A percentile compares a stretch with the other conserved stretches of the same genome.
These are phyloP conservation scores for Citrullus amarus DNA, from an alignment of 306 rosid species.

Conservation along the genomic window DNA sequence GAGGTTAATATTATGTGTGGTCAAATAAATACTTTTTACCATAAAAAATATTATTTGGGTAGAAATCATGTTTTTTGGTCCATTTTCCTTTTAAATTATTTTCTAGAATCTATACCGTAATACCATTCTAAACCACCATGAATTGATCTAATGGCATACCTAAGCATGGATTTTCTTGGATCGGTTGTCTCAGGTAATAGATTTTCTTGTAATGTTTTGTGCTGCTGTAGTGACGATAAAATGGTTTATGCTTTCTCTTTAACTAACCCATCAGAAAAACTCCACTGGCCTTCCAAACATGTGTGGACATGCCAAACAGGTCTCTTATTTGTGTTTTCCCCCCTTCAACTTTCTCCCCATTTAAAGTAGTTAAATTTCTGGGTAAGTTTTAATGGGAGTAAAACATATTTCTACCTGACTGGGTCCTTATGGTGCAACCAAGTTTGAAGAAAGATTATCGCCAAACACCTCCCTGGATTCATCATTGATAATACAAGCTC, in stretches of 20 bases:
- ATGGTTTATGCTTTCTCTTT: background rate
- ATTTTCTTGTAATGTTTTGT: background rate
- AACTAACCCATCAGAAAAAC: background rate
- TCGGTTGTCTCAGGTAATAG: background rate
- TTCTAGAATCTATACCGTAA: background rate
- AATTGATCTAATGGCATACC: background rate
- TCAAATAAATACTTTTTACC: conserved; percentile 1
- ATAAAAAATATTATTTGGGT: background rate
- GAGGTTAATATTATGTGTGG: conserved; percentile 34
- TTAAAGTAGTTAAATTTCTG: background rate
- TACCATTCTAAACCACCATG: background rate
- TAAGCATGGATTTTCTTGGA: background rate
- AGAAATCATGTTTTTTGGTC: background rate
- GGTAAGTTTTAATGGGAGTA: background rate
- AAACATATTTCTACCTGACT: background rate
- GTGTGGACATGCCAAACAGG: background rate
- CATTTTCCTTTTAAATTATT: background rate
- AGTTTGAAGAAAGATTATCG: background rate
- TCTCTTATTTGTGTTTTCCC: background rate
- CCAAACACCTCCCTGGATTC: conserved; percentile 7
- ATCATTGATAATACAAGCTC: background rate
- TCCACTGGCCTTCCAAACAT: background rate
- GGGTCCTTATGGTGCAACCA: background rate
- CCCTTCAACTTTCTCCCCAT: background rate
- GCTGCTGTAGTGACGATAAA: background rate